A percentile compares a stretch with the other conserved stretches of the same genome.
Evolutionary conservation across 2,329 filamentous ascomycete species (phyloP).

Genomic region (Seiridium cupressi): DNA sequence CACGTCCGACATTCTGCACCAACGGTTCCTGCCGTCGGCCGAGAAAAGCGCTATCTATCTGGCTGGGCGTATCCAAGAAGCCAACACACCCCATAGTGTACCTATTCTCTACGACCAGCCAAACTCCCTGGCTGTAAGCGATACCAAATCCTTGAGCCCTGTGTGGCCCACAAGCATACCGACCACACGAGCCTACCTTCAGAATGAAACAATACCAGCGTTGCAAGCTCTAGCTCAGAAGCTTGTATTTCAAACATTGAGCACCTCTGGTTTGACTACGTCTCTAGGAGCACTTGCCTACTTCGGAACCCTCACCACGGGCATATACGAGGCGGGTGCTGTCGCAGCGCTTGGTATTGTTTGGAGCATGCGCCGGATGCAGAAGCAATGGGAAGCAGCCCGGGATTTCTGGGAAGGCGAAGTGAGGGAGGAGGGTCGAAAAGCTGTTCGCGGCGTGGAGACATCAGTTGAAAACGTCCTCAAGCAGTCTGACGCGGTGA

Average conservation of each 20-base stretch:
- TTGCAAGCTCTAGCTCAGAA: constrained; percentile 72
- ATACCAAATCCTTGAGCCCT: constrained; percentile 14
- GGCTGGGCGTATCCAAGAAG: constrained; percentile 68
- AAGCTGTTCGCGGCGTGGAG: constrained; percentile 58
- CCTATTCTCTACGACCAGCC: background rate
- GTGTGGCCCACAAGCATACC: constrained; percentile 76
- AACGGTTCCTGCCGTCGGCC: constrained; percentile 73
- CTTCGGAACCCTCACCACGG: constrained; percentile 50
- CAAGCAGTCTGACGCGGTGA: constrained; percentile 19
- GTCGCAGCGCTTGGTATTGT: constrained; percentile 60
- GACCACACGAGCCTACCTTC: constrained; percentile 64
- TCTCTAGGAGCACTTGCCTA: constrained; percentile 57
- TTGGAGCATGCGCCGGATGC: constrained; percentile 58
- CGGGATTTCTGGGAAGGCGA: constrained; percentile 63
- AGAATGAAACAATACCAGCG: constrained; percentile 65
- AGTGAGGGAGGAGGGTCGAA: constrained; percentile 65
- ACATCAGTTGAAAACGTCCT: constrained; percentile 49
- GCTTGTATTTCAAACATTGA: constrained; percentile 72
- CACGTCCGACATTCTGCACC: constrained; percentile 72
- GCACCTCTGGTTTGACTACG: constrained; percentile 64
- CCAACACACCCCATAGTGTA: constrained; percentile 14
- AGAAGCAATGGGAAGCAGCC: constrained; percentile 61
- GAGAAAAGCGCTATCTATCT: constrained; percentile 84
- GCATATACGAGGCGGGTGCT: constrained; percentile 60
- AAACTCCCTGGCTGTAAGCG: too few species aligned